Percentiles rank a stretch among this genome's conserved stretches.
Evolutionary conservation across 495 filamentous ascomycete species (phyloP).

Genomic region (Neurospora pannonica): DNA sequence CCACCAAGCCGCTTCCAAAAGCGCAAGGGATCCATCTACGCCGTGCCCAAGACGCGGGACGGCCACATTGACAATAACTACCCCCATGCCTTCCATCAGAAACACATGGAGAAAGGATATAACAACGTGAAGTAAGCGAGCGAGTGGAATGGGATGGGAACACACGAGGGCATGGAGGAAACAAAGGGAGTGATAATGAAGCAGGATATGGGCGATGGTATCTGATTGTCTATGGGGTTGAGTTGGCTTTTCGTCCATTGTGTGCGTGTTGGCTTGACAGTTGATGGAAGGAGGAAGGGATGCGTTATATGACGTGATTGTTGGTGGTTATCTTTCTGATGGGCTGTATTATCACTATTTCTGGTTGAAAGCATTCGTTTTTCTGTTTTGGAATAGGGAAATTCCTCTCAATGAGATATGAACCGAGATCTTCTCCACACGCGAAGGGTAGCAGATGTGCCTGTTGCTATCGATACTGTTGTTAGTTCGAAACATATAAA

Average conservation of each 20-base stretch:
- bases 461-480: neutral
- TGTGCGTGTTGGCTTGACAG: neutral
- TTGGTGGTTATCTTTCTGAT: neutral
- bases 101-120: slow-evolving; percentile 26
- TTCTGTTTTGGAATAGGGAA: neutral
- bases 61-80: slow-evolving; percentile 45
- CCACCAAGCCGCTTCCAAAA: slow-evolving; percentile 53
- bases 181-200: neutral
- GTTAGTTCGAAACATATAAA: neutral
- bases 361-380: neutral
- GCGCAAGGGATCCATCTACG: slow-evolving; percentile 54
- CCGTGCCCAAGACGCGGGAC: slow-evolving; percentile 47
- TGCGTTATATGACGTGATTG: neutral
- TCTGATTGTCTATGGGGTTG: neutral
- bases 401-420: neutral
- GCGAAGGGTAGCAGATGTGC: neutral
- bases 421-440: neutral
- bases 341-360: neutral
- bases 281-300: neutral
- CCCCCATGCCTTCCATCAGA: slow-evolving; percentile 32
- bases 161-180: neutral
- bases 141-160: neutral
- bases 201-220: neutral
- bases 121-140: neutral
- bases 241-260: neutral